Base-by-base conservation (phyloP, 2,329 filamentous ascomycete species). In the Alternaria panax region DNA sequence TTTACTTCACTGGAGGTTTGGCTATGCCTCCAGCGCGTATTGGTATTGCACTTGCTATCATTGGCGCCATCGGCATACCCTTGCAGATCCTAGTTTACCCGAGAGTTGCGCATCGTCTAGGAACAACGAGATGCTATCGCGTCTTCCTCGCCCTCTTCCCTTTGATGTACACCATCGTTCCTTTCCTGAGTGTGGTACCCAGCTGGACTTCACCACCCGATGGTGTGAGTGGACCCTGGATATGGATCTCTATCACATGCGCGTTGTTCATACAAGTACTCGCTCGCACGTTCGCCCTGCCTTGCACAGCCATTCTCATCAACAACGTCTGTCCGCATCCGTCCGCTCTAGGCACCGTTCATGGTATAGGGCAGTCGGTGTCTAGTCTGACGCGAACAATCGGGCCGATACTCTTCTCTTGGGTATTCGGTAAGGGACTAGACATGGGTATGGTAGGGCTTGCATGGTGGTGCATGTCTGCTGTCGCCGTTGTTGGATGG, bases 341-440 rank as follows among this genome's bases (percentile, higher is more conserved):
- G 0, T 81, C 76, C 18, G 81, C 87, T 0, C 71, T 88, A 1
- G 85, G 85, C 0, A 87, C 84, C 0, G 78, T 88, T 0, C 85
- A 88, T 64, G 86, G 86, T 0, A 76, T 87, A 5, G 85, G 83
- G 0, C 87, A 89, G 76, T 88, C 83, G 48, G 84, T 86, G 0
- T 85, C 83, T 51, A 87, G 85, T 63, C 80, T 85, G 0, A 85
- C 85, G 2, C 77, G 87, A 16, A 89, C 88, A 0, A 65, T 90
- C 11, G 88, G 87, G 0, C 88, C 88, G 0, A 78, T 88, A 11
- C 51, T 88, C 14, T 84, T 86, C n/a, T 87, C 87, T 0, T 85
- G 83, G 67, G 67, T 88, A 1, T 90, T 89, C 64, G 88, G 88
- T 0, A 71, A 82, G 9, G 87, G 88, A 0, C 70, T 90, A 22